Evolutionary conservation across 2,329 filamentous ascomycete genomes (phyloP), one percentile per base, ranked within the genome.

Genomic region (Beauveria brongniartii): DNA sequence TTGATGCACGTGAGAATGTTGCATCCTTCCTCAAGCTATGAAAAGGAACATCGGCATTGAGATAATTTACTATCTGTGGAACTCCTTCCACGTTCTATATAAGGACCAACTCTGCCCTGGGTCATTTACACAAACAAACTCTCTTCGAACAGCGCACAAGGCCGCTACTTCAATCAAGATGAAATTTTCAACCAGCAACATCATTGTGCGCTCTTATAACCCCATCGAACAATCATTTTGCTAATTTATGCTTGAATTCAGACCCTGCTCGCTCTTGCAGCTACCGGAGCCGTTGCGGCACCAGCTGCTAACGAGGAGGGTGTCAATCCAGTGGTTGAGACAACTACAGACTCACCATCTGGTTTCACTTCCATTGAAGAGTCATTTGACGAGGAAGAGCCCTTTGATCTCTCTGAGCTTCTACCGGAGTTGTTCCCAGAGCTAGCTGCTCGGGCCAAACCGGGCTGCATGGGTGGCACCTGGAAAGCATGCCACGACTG

Each of bases 401-500:
- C 41, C 3, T 55, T 55, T 14, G 41, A 34, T 2, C 54, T 55
- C 18, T 46, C 41, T n/a, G 26, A 24, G 6, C n/a, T 55, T 22
- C 22, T 55, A n/a, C 54, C 26, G 2, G 54, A 55, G 20, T 20
- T 55, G 10, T 55, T 55, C 20, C 41, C 41, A 2, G 41, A 55
- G 24, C 24, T 47, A 28, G 41, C 12, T 10, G 54, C 54, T 18
- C 26, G 54, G 4, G 54, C 54, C 28, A 55, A 55, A 16, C 18
- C 24, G 6, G 54, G 54, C 43, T 55, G 54, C 54, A 55, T 55
- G 54, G 54, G 54, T 12, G 54, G 54, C 8, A 55, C 10, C 26
- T 55, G 54, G 54, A 55, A 18, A 20, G 28, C 26, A 34, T 47
- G 54, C 5, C 54, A 55, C n/a, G 54, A 55, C 41, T 55, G 54